Percentiles rank a stretch among this genome's conserved stretches.
Evolutionary conservation across 2,329 filamentous ascomycete genomes (phyloP).

Genomic region (Trichoderma citrinoviride): DNA sequence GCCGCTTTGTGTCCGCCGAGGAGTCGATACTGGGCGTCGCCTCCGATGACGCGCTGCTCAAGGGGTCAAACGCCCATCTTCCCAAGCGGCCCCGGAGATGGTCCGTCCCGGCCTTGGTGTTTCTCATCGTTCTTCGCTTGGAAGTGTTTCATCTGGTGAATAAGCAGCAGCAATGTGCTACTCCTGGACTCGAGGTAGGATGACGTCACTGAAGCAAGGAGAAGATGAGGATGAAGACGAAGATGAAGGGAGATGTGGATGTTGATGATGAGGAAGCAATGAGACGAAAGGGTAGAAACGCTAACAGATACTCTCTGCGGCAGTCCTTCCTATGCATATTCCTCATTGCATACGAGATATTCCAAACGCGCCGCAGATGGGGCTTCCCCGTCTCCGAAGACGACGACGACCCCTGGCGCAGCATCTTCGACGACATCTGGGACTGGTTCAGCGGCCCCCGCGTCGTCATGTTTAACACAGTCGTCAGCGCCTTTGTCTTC

Average conservation of each 20-base stretch:
- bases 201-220: slow-evolving; percentile 16
- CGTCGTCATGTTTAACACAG: slow-evolving; percentile 36
- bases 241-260: background rate
- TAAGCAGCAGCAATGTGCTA: slow-evolving; percentile 50
- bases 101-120: slow-evolving; percentile 44
- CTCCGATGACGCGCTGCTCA: slow-evolving; percentile 32
- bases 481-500: slow-evolving; percentile 40
- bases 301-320: background rate
- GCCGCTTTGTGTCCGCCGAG: slow-evolving; percentile 42
- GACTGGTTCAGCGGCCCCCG: slow-evolving; percentile 47
- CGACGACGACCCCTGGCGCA: slow-evolving; percentile 49
- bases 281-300: too few relatives aligned
- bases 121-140: slow-evolving; percentile 47
- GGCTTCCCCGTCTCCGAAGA: slow-evolving; percentile 33
- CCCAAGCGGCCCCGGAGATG: slow-evolving; percentile 48
- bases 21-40: slow-evolving; percentile 22
- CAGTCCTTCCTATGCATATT: slow-evolving; percentile 49
- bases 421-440: slow-evolving; percentile 46
- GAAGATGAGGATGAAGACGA: background rate
- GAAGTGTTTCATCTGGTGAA: slow-evolving; percentile 48
- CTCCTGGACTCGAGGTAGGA: slow-evolving; percentile 48
- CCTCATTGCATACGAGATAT: slow-evolving; percentile 45
- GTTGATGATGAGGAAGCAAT: background rate
- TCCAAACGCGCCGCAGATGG: slow-evolving; percentile 37
- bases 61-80: slow-evolving; percentile 36